These are phyloP conservation scores for Penicillium arizonense DNA, from an alignment of 495 filamentous ascomycete genomes.

Conservation along the genomic window DNA sequence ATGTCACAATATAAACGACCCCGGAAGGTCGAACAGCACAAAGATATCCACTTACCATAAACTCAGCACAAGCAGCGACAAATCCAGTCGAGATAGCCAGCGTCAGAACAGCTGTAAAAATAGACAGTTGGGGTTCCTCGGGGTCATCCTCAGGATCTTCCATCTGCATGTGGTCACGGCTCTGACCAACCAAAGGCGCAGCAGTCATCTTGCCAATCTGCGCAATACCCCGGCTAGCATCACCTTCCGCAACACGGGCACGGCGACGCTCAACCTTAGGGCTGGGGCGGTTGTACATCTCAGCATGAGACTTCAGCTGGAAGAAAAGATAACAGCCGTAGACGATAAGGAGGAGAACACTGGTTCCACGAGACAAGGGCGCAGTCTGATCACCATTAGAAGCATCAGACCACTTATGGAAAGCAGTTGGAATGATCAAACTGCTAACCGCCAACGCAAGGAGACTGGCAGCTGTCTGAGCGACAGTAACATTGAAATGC, in stretches of 20 bases:
- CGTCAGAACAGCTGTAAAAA: constrained; percentile 67
- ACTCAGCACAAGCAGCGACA: constrained; percentile 87
- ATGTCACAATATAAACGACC: too few species aligned
- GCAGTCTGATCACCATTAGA: constrained; percentile 26
- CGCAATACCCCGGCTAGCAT: constrained; percentile 58
- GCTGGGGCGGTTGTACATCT: constrained; percentile 70
- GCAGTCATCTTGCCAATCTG: constrained; percentile 55
- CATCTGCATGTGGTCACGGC: constrained; percentile 44
- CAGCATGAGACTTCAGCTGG: constrained; percentile 74
- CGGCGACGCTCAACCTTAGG: constrained; percentile 63
- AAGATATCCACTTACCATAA: constrained; percentile 54
- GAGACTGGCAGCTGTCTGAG: constrained; percentile 83
- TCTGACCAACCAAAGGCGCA: constrained; percentile 34
- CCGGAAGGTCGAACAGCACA: background rate
- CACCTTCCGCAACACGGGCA: constrained; percentile 53
- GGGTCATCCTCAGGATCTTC: constrained; percentile 55
- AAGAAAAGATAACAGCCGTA: constrained; percentile 79
- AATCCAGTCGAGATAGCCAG: constrained; percentile 71
- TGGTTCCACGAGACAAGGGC: constrained; percentile 50
- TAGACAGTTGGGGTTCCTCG: constrained; percentile 70
- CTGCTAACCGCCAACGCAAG: constrained; percentile 75
- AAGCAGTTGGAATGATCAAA: constrained; percentile 88
- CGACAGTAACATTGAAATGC: constrained; percentile 90
- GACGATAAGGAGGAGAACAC: constrained; percentile 72
- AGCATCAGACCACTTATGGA: constrained; percentile 54